phyloP scores from a whole-genome alignment of 208 protist species.

The Crithidia acanthocephali region DNA sequence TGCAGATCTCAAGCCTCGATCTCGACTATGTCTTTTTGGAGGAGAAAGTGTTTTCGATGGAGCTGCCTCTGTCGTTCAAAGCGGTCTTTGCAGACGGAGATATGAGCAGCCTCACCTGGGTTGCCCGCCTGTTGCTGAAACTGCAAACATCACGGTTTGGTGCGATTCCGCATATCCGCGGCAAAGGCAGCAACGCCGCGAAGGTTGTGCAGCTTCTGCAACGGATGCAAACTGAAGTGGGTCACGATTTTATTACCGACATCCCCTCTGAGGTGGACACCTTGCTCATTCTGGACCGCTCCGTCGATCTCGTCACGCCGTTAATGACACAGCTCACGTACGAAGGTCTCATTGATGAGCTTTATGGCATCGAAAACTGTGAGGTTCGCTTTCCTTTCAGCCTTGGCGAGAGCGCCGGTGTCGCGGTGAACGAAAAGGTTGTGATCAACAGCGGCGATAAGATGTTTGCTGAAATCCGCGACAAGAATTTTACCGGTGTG shows the following conservation, averaged over 20 bases:
- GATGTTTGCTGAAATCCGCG: constrained; percentile 84
- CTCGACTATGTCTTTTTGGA: constrained; percentile 83
- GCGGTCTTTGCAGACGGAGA: constrained; percentile 80
- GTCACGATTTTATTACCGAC: constrained; percentile 52
- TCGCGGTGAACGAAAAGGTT: constrained; percentile 31
- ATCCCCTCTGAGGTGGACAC: constrained; percentile 65
- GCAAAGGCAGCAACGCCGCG: constrained; percentile 60
- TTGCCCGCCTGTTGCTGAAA: constrained; percentile 83
- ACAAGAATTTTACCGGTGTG: constrained; percentile 78
- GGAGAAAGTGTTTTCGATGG: constrained; percentile 77
- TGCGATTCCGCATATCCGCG: constrained; percentile 56
- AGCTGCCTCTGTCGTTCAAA: constrained; percentile 69
- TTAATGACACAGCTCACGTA: constrained; percentile 91
- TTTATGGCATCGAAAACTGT: constrained; percentile 71
- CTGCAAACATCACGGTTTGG: constrained; percentile 79
- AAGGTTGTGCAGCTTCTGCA: constrained; percentile 72
- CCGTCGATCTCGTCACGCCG: constrained; percentile 82
- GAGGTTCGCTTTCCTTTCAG: constrained; percentile 72
- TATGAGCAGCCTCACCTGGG: constrained; percentile 63
- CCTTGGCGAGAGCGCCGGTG: constrained; percentile 53
- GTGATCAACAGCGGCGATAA: constrained; percentile 60
- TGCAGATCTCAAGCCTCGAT: constrained; percentile 73
- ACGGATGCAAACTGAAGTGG: constrained; percentile 75
- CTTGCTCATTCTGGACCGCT: constrained; percentile 83
- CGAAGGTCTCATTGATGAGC: constrained; percentile 89